These are phyloP conservation scores for Crithidia fasciculata DNA, from an alignment of 208 protist species.

Conservation along the genomic window DNA sequence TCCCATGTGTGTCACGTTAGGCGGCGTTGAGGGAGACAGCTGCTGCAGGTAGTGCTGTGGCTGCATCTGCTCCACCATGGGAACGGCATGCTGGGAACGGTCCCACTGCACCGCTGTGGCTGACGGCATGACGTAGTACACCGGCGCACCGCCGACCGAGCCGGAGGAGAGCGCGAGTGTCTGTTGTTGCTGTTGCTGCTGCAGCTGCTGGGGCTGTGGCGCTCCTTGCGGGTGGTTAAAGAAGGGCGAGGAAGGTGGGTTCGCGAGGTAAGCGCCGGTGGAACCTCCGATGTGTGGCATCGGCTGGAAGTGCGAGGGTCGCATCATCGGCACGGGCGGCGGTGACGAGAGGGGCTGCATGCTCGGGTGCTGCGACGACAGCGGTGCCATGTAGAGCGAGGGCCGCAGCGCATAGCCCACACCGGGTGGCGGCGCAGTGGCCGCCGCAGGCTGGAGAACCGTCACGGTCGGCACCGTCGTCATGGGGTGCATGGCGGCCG, in stretches of 20 bases:
- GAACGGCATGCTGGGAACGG: background rate
- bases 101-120: constrained; percentile 11
- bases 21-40: background rate
- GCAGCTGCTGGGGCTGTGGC: background rate
- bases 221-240: background rate
- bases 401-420: constrained; percentile 1
- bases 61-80: background rate
- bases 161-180: background rate
- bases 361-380: background rate
- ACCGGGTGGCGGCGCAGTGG: background rate
- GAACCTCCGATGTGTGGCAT: background rate
- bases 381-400: constrained; percentile 8
- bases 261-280: constrained; percentile 4
- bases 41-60: constrained; percentile 7
- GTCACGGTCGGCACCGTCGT: background rate
- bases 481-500: background rate
- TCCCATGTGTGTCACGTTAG: background rate
- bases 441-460: background rate
- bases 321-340: background rate
- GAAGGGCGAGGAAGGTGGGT: background rate
- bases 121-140: constrained; percentile 12
- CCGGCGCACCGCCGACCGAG: background rate
- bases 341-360: background rate
- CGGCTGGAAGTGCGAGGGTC: background rate
- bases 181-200: constrained; percentile 8